Percentiles rank a stretch among this genome's conserved stretches.
Conservation (phyloP, 768 basidiomycete genomes). For the Mycena galopus region DNA sequence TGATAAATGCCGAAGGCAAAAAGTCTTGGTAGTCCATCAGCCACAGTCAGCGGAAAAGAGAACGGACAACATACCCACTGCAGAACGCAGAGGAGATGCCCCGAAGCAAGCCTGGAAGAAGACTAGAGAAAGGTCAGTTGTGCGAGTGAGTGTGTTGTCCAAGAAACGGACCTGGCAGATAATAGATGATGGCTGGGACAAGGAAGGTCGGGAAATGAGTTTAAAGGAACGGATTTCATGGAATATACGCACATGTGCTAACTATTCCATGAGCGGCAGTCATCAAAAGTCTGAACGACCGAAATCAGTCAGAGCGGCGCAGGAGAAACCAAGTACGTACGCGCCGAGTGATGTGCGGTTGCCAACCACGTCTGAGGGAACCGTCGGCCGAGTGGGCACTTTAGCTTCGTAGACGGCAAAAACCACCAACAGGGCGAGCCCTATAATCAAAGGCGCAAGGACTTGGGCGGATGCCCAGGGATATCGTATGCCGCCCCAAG, state of each 20-base stretch:
- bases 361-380: slow-evolving; percentile 47
- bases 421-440: slow-evolving; percentile 46
- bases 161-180: slow-evolving; percentile 46
- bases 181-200: slow-evolving; percentile 42
- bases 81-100: slow-evolving; percentile 51
- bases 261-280: slow-evolving; percentile 41
- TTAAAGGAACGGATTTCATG: neutral
- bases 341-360: slow-evolving; percentile 57
- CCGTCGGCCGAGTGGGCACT: slow-evolving; percentile 36
- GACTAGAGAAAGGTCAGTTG: slow-evolving; percentile 34
- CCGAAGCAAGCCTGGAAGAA: slow-evolving; percentile 61
- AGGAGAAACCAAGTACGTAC: slow-evolving; percentile 34
- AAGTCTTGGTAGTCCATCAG: slow-evolving; percentile 34
- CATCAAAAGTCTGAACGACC: slow-evolving; percentile 45
- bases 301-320: neutral
- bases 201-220: slow-evolving; percentile 6
- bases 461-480: slow-evolving; percentile 53
- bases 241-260: slow-evolving; percentile 37
- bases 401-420: slow-evolving; percentile 47
- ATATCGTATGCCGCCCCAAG: slow-evolving; percentile 55
- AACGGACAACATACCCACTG: slow-evolving; percentile 37
- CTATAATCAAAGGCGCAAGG: slow-evolving; percentile 56
- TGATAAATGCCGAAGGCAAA: slow-evolving; percentile 47
- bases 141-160: neutral
- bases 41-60: neutral